Evolutionary conservation across 2,329 filamentous ascomycete species (phyloP), one percentile per base, ranked within the genome.

Genomic region (Hymenoscyphus albidus): DNA sequence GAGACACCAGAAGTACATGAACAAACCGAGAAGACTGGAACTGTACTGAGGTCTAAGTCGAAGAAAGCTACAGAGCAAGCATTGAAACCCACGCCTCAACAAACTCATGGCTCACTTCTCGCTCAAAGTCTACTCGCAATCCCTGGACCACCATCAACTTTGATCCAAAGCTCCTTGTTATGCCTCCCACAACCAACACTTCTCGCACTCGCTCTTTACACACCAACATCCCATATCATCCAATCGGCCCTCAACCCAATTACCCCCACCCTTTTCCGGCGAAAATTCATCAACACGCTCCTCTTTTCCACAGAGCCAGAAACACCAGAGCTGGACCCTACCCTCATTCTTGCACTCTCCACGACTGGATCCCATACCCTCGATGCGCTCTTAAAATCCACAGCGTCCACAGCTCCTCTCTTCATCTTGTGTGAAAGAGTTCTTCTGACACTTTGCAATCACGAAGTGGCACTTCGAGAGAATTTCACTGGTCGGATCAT

Each of bases 51-150:
- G 48, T 12, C 59, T 5, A 58, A 72, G 74, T 10, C 72, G 76
- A 35, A 63, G 16, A 65, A 61, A 57, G 60, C 63, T 31, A 38
- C 10, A 10, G 57, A 44, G 12, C 31, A 22, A 32, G n/a, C 16
- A 16, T 16, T 48, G 22, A 72, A 69, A 67, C 54, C 74, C 73
- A 61, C 75, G 77, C 42, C 78, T 69, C 70, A 85, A 78, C 86
- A 92, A 81, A 77, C 92, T 75, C 93, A 99, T 78, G 92, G 90
- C 65, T 92, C 91, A 22, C 83, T 97, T 58, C 83, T 99, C 35
- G 88, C 91, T 9, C 88, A 95, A 67, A 80, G 90, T 3, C 89
- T 99, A 80, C 85, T 98, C 60, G 79, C 85, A 7, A 88, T 92
- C 32, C 85, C 90, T 0, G 92, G 92, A 0, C 77, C 83, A 0